Evolutionary conservation across 192 early-diverging fungal genomes (phyloP).

Genomic region (Helicostylum pulchrum): DNA sequence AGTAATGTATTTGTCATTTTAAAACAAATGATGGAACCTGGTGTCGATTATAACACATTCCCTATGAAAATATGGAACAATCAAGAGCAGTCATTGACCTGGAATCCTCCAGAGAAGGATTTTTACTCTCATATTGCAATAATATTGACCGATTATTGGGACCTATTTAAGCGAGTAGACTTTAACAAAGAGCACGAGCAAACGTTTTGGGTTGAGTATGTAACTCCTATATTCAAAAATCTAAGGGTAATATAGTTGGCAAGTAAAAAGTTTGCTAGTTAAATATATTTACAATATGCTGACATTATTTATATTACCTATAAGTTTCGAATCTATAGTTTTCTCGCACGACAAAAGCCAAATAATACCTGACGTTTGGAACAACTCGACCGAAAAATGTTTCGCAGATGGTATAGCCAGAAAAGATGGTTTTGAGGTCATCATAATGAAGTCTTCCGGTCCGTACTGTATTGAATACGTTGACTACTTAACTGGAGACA

Average conservation of each 20-base stretch:
- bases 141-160: not conserved
- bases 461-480: constrained; percentile 1
- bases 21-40: not conserved
- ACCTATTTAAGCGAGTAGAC: not conserved
- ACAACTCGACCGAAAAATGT: not conserved
- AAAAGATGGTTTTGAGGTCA: not conserved
- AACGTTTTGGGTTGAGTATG: not conserved
- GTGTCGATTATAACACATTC: not conserved
- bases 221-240: not conserved
- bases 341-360: not conserved
- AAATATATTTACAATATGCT: constrained; percentile 2
- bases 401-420: not conserved
- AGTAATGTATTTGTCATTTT: not conserved
- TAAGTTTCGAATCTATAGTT: not conserved
- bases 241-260: not conserved
- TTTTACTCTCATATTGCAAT: not conserved
- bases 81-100: not conserved
- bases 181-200: not conserved
- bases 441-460: not conserved
- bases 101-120: not conserved
- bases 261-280: not conserved
- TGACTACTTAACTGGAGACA: not conserved
- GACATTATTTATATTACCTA: not conserved
- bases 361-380: not conserved
- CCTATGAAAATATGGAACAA: not conserved